Percentiles rank a stretch among this genome's conserved stretches.
Conservation (phyloP, 2,329 filamentous ascomycete species). For the Talaromyces rugulosus region DNA sequence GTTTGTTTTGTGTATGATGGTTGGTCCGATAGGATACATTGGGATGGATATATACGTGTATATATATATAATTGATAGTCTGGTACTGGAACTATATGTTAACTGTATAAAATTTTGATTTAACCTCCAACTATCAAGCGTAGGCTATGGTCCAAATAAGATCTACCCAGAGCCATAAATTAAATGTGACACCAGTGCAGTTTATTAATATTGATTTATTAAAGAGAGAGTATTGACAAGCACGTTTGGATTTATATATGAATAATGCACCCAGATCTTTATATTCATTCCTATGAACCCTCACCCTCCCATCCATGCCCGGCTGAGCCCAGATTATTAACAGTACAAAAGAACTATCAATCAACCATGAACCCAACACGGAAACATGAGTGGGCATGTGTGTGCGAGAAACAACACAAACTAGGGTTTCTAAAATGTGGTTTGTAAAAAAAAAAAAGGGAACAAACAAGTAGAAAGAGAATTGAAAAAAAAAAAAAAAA, state of each 20-base stretch:
- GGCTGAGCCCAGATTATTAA: background rate
- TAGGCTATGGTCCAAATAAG: too few species aligned
- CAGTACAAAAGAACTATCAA: background rate
- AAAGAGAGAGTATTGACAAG: too few species aligned
- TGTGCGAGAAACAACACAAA: background rate
- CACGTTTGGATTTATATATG: background rate
- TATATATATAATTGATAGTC: constrained; percentile 1
- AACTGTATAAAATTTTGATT: background rate
- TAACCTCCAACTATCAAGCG: too few species aligned
- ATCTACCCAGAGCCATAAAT: background rate
- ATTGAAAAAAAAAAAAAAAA: constrained; percentile 1
- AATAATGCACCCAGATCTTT: background rate
- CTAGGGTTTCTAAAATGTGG: background rate
- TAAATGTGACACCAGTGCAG: too few species aligned
- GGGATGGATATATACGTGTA: background rate
- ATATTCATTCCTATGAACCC: background rate
- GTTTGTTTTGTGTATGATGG: background rate
- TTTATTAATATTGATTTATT: too few species aligned
- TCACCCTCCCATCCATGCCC: background rate
- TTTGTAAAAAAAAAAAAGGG: background rate
- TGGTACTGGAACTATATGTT: background rate
- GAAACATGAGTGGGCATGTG: background rate
- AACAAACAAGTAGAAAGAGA: background rate
- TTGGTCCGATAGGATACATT: background rate
- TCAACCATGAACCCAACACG: background rate